phyloP scores from a whole-genome alignment of 2,329 filamentous ascomycete genomes.

The Arthrocladium fulminans region DNA sequence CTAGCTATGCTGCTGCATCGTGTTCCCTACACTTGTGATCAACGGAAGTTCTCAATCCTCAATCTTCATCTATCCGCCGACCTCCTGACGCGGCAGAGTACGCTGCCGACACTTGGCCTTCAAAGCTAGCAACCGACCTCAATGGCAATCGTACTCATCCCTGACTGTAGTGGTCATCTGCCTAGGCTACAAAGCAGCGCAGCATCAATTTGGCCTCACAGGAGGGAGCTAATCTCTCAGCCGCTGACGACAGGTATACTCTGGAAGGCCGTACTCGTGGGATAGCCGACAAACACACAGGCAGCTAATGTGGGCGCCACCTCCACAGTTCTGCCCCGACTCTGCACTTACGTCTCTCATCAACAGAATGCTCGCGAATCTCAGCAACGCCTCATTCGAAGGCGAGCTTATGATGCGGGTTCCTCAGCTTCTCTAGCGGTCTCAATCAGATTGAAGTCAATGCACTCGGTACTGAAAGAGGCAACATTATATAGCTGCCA shows the following conservation, averaged over 20 bases:
- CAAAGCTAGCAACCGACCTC: conserved; percentile 34
- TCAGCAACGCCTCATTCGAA: conserved; percentile 36
- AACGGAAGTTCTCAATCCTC: conserved; percentile 32
- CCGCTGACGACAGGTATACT: not conserved
- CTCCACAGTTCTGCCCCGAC: conserved; percentile 8
- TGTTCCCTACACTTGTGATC: conserved; percentile 37
- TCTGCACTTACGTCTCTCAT: conserved; percentile 24
- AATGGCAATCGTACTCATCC: conserved; percentile 36
- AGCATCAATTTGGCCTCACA: conserved; percentile 6
- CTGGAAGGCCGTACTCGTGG: conserved; percentile 26
- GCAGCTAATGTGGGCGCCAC: conserved; percentile 34
- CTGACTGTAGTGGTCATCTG: conserved; percentile 35
- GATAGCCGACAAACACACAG: conserved; percentile 26
- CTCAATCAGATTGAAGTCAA: conserved; percentile 29
- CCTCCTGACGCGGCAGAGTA: conserved; percentile 28
- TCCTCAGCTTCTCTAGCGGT: conserved; percentile 33
- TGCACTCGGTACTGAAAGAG: conserved; percentile 32
- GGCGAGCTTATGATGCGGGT: conserved; percentile 37
- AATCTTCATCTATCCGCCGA: conserved; percentile 31
- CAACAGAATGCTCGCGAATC: conserved; percentile 32
- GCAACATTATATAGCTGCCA: conserved; percentile 30
- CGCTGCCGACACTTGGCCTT: conserved; percentile 19
- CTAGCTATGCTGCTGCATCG: conserved; percentile 36
- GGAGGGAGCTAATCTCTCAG: not conserved
- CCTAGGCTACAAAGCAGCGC: conserved; percentile 28